These are phyloP conservation scores for Tuber melanosporum DNA, from an alignment of 495 filamentous ascomycete genomes.

Conservation along the genomic window DNA sequence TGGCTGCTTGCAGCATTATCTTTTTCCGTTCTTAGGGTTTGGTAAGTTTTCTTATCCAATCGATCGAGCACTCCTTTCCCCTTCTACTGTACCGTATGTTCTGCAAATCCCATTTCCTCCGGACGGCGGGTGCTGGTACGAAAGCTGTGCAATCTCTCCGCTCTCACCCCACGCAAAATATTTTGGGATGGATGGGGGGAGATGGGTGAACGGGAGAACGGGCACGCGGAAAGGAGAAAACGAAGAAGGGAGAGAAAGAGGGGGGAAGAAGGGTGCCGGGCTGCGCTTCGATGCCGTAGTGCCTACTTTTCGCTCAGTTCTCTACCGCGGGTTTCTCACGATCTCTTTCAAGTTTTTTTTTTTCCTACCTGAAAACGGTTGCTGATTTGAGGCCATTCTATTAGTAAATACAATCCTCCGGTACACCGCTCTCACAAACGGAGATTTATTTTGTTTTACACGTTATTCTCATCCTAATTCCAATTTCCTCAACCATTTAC, in stretches of 20 bases:
- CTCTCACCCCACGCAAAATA: neutral
- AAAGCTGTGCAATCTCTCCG: neutral
- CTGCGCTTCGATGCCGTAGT: neutral
- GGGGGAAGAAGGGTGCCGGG: neutral
- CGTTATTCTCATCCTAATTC: neutral
- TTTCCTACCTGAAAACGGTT: neutral
- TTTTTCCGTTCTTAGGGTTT: constrained; percentile 16
- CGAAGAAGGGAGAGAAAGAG: neutral
- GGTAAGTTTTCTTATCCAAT: constrained; percentile 27
- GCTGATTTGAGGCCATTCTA: neutral
- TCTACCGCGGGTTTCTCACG: neutral
- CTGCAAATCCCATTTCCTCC: neutral
- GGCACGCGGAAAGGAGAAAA: neutral
- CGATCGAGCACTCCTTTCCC: constrained; percentile 12
- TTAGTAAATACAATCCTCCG: neutral
- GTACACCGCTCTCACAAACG: neutral
- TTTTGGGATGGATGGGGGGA: neutral
- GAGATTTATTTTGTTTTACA: neutral
- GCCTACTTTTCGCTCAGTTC: neutral
- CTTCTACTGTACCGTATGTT: neutral
- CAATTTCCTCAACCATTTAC: neutral
- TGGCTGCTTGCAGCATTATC: neutral
- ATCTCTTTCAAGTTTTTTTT: neutral
- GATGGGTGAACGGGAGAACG: neutral
- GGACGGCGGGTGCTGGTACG: neutral